phyloP scores from a whole-genome alignment of 2,329 filamentous ascomycete genomes.

The Chaetomium olivaceum region DNA sequence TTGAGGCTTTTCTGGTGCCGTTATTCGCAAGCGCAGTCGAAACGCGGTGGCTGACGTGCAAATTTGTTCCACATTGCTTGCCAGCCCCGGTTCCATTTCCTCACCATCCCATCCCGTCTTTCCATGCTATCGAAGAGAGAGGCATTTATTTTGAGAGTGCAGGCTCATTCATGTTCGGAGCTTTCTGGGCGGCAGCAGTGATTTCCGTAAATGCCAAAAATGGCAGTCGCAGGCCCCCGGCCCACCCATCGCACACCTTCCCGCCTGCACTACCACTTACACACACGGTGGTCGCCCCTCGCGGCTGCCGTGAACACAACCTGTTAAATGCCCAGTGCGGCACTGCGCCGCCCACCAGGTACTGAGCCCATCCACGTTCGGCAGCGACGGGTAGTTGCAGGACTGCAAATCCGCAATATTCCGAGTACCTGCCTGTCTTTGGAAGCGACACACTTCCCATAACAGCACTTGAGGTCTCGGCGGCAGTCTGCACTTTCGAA shows the following conservation, averaged over 20 bases:
- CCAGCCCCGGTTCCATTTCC: not conserved
- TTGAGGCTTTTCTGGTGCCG: conserved; percentile 18
- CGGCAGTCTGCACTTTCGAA: not conserved
- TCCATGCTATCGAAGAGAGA: not conserved
- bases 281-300: not conserved
- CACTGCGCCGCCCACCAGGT: conserved; percentile 5
- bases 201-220: not conserved
- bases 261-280: conserved; percentile 9
- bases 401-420: conserved; percentile 7
- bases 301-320: not conserved
- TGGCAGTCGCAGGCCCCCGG: conserved; percentile 2
- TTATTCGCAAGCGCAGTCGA: conserved; percentile 17
- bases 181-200: not conserved
- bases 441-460: not conserved
- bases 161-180: not conserved
- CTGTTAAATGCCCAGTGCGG: not conserved
- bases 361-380: not conserved
- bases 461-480: not conserved
- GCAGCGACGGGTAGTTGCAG: conserved; percentile 12
- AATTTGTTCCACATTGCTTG: not conserved
- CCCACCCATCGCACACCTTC: not conserved
- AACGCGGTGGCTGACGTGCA: conserved; percentile 24
- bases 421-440: not conserved
- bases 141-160: not conserved
- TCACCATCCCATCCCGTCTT: not conserved